A percentile compares a stretch with the other conserved stretches of the same genome.
These are phyloP conservation scores for Amanita pseudoporphyria DNA, from an alignment of 768 basidiomycete genomes.

Conservation along the genomic window DNA sequence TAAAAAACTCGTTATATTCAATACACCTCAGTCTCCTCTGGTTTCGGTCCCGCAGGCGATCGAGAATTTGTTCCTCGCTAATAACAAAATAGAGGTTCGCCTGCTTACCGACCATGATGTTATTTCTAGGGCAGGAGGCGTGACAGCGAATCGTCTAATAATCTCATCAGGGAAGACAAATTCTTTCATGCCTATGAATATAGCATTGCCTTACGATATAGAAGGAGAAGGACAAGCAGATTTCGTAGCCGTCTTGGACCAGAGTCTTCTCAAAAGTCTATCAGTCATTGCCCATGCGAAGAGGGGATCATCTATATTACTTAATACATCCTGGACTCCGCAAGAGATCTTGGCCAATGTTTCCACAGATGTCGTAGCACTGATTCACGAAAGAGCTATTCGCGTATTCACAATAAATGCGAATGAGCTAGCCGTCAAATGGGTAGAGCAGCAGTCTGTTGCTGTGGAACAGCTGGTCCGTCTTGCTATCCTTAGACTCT, in stretches of 20 bases:
- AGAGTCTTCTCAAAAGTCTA: constrained; percentile 70
- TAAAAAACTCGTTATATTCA: constrained; percentile 59
- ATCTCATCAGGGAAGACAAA: constrained; percentile 38
- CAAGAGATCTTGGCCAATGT: constrained; percentile 69
- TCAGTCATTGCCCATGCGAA: constrained; percentile 61
- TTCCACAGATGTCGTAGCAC: constrained; percentile 33
- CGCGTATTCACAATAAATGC: constrained; percentile 54
- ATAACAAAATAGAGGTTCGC: constrained; percentile 43
- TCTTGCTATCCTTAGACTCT: constrained; percentile 79
- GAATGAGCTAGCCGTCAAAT: constrained; percentile 36
- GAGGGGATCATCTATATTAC: constrained; percentile 57
- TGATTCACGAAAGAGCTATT: constrained; percentile 42
- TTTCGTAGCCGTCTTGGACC: constrained; percentile 70
- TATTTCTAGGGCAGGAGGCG: constrained; percentile 63
- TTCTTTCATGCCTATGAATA: constrained; percentile 40
- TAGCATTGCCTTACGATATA: constrained; percentile 46
- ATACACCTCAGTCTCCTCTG: constrained; percentile 45
- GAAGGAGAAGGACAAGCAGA: constrained; percentile 42
- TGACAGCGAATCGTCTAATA: constrained; percentile 61
- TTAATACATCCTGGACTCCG: constrained; percentile 66
- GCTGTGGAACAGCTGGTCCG: constrained; percentile 45
- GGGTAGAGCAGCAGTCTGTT: constrained; percentile 30
- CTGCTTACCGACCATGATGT: constrained; percentile 65
- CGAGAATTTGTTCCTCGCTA: constrained; percentile 47
- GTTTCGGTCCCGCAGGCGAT: constrained; percentile 47